A percentile compares a stretch with the other conserved stretches of the same genome.
phyloP scores from a whole-genome alignment of 2,329 filamentous ascomycete genomes.

The Fusarium secorum region DNA sequence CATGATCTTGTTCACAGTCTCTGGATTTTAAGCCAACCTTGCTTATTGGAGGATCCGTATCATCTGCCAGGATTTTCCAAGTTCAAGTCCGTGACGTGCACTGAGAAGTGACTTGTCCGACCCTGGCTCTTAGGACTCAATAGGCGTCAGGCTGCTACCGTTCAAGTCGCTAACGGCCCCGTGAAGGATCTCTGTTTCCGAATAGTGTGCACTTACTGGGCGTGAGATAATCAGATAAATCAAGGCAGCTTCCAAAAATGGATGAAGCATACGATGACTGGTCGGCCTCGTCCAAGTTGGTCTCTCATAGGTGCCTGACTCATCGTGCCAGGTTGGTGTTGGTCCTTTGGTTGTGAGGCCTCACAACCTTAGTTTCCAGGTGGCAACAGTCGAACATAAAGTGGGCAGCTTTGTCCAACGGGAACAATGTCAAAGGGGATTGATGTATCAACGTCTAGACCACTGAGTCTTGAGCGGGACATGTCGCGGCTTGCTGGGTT shows the following conservation, averaged over 20 bases:
- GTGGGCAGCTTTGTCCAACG: conserved; percentile 24
- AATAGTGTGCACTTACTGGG: conserved; percentile 22
- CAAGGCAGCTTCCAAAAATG: conserved; percentile 4
- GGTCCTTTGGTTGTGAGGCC: conserved; percentile 18
- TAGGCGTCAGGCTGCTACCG: conserved; percentile 29
- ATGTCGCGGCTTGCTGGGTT: background rate
- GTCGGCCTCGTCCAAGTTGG: background rate
- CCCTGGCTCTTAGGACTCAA: conserved; percentile 7
- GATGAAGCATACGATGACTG: conserved; percentile 20
- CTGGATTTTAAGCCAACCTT: conserved; percentile 12
- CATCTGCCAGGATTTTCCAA: conserved; percentile 22
- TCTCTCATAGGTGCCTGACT: conserved; percentile 25
- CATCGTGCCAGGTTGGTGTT: conserved; percentile 13
- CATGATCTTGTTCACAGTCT: conserved; percentile 40
- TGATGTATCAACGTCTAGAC: background rate
- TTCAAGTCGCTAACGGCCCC: conserved; percentile 11
- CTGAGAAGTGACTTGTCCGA: conserved; percentile 22
- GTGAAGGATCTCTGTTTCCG: conserved; percentile 16
- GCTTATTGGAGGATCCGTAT: conserved; percentile 22
- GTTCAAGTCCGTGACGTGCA: conserved; percentile 35
- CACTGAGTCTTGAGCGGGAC: background rate
- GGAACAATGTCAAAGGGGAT: background rate
- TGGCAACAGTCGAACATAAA: background rate
- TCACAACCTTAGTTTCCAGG: conserved; percentile 16
- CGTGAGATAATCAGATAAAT: background rate